Evolutionary conservation across 2,329 filamentous ascomycete genomes (phyloP), one percentile per base, ranked within the genome.

Genomic region (Trichoderma endophyticum): DNA sequence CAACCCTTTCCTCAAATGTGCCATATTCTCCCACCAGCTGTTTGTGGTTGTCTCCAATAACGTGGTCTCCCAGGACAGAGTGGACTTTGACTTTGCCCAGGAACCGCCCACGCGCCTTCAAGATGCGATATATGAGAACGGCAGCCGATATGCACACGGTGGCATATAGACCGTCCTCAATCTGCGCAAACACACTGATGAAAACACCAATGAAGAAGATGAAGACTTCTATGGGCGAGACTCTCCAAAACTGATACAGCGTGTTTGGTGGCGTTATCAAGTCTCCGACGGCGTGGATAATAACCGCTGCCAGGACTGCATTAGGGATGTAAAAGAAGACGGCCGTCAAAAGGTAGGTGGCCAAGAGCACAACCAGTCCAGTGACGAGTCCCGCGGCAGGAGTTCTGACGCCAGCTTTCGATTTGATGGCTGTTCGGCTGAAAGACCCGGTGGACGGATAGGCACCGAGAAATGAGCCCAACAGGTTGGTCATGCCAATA

Each of bases 401-500:
- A 0, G 95, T 98, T 28, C 94, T 90, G 4, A 98, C 95, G 78
- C 96, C 96, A 64, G 96, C 95, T 82, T 98, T 98, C 5, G 95
- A 96, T 82, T 98, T 97, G 83, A 98, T 98, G 68, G 96, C 95
- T 32, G 96, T 98, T 73, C 96, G 91, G 43, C 93, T 97, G 86
- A 98, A 98, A 3, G 96, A 98, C 1, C 96, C 96, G 3, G 95
- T 99, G 0, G 94, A 93, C 15, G 95, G 93, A 78, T 97, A 99
- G 2, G 88, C 96, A 65, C 95, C 96, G 3, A 98, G 86, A 83
- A 98, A 97, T 3, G 96, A 94, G 0, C 93, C 95, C 8, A 98
- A 86, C 48, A 98, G 85, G 79, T 98, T 98, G 43, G 91, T 92
- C 30, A 98, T 89, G 74, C 95, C 95, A 75, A 98, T 97, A 26